Evolutionary conservation across 2,329 filamentous ascomycete genomes (phyloP).

Genomic region (Phymatotrichopsis omnivora): DNA sequence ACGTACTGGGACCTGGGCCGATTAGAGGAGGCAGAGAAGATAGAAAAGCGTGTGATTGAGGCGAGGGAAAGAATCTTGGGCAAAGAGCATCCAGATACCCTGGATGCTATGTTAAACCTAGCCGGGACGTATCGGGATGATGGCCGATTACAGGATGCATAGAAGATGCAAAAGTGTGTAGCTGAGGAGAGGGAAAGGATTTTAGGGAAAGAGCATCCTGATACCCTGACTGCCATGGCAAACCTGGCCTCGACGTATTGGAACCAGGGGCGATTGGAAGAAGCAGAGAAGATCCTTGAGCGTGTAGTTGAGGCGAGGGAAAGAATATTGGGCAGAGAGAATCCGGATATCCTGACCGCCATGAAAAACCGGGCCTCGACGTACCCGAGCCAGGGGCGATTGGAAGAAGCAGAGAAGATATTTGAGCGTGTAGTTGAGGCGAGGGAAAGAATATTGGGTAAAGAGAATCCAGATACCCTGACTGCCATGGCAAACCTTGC

Average conservation of each 20-base stretch:
- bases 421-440: conserved; percentile 1
- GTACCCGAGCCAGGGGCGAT: background rate
- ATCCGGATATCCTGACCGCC: conserved; percentile 19
- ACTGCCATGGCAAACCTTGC: conserved; percentile 5
- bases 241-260: background rate
- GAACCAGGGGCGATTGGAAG: conserved; percentile 1
- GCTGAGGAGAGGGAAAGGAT: background rate
- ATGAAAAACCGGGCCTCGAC: conserved; percentile 13
- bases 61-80: conserved; percentile 12
- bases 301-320: background rate
- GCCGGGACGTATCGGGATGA: background rate
- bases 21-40: conserved; percentile 24
- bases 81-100: conserved; percentile 21
- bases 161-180: conserved; percentile 8
- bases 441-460: background rate
- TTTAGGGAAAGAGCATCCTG: background rate
- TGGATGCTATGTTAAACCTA: conserved; percentile 14
- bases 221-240: background rate
- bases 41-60: background rate
- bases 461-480: conserved; percentile 10
- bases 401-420: conserved; percentile 6
- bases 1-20: background rate
- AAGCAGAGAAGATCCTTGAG: background rate
- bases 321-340: conserved; percentile 16
- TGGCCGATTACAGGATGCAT: conserved; percentile 12